phyloP scores from a whole-genome alignment of 2,329 filamentous ascomycete genomes.

The Pseudonectria buxi region DNA sequence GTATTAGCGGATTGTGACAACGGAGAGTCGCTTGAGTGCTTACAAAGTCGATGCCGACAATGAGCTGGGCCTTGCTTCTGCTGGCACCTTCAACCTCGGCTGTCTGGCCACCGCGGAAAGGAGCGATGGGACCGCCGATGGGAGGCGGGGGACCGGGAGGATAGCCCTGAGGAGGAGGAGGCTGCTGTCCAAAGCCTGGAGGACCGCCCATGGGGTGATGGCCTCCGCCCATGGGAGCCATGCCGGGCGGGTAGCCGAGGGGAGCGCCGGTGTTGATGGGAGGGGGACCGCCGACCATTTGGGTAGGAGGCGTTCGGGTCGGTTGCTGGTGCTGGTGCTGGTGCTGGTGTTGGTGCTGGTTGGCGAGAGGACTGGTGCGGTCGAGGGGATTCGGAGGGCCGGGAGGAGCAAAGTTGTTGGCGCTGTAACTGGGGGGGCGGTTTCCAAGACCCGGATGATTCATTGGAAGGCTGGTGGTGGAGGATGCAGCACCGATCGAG shows the following conservation, averaged over 20 bases:
- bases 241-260: conserved; percentile 54
- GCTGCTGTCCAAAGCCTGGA: conserved; percentile 34
- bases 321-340: conserved; percentile 41
- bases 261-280: conserved; percentile 61
- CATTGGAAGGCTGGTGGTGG: conserved; percentile 48
- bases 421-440: conserved; percentile 57
- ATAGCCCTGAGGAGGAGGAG: conserved; percentile 35
- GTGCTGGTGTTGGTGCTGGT: no score
- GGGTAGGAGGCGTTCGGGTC: conserved; percentile 49
- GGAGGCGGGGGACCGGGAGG: conserved; percentile 38
- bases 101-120: conserved; percentile 41
- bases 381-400: conserved; percentile 40
- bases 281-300: conserved; percentile 58
- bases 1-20: conserved; percentile 8
- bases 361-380: conserved; percentile 46
- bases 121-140: conserved; percentile 30
- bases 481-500: conserved; percentile 34
- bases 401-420: conserved; percentile 42
- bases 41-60: conserved; percentile 98
- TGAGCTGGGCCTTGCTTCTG: conserved; percentile 91
- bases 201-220: conserved; percentile 33
- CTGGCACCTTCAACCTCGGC: conserved; percentile 81
- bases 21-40: conserved; percentile 26
- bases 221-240: conserved; percentile 36
- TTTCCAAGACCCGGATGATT: conserved; percentile 54